Evolutionary conservation across 1,284 basidiomycete genomes (phyloP).

Genomic region (Sporisorium reilianum): DNA sequence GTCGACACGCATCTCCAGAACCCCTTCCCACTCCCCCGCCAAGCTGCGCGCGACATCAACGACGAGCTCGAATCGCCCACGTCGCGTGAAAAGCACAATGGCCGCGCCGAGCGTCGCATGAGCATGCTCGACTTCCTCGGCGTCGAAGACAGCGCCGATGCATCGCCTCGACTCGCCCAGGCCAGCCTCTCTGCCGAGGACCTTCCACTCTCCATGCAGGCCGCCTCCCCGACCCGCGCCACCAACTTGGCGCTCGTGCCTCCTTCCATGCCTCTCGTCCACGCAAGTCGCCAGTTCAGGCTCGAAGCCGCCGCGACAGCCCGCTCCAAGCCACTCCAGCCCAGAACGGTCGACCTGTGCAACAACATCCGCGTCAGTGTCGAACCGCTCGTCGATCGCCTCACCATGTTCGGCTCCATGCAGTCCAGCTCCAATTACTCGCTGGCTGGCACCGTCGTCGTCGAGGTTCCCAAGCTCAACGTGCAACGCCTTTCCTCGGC

Average conservation of each 20-base stretch:
- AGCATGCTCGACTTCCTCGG: slow-evolving; percentile 53
- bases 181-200: slow-evolving; percentile 38
- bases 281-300: slow-evolving; percentile 31
- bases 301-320: slow-evolving; percentile 17
- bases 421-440: slow-evolving; percentile 68
- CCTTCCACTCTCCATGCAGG: slow-evolving; percentile 16
- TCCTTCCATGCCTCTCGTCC: slow-evolving; percentile 34
- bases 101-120: slow-evolving; percentile 32
- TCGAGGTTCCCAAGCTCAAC: slow-evolving; percentile 43
- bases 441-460: slow-evolving; percentile 58
- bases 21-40: slow-evolving; percentile 4
- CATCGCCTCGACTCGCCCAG: slow-evolving; percentile 4
- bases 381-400: slow-evolving; percentile 52
- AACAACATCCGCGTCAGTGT: slow-evolving; percentile 34
- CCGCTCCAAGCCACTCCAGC: slow-evolving; percentile 12
- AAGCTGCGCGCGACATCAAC: slow-evolving; percentile 27
- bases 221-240: slow-evolving; percentile 1
- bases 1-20: not conserved
- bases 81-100: slow-evolving; percentile 4
- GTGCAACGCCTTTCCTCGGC: slow-evolving; percentile 31
- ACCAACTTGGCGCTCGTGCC: slow-evolving; percentile 6
- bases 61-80: slow-evolving; percentile 28
- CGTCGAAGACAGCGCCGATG: slow-evolving; percentile 7
- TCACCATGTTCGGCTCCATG: slow-evolving; percentile 68
- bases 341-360: slow-evolving; percentile 27